Base-by-base conservation (phyloP, 768 basidiomycete species). In the Auriculariales sp. region DNA sequence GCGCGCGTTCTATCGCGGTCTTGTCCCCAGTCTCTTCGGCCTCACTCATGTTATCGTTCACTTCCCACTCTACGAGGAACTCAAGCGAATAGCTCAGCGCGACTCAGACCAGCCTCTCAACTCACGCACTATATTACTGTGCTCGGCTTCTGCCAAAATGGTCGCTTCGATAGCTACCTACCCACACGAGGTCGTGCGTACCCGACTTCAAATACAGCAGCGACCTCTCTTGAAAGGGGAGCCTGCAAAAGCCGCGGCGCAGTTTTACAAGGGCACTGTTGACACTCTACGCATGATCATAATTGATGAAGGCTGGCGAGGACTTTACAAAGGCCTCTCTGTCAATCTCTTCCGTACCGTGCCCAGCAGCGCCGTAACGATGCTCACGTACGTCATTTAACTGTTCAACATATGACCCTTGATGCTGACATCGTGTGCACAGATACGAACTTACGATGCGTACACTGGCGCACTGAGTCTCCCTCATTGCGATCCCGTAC, bases 181-280 rank as follows among this genome's bases (percentile, higher is more conserved):
- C 63, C 95, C 95, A 1, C 95, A 99, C 66, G 95, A 99, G 65
- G 95, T 99, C 36, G 74, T 99, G 30, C 85, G 95, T n/a, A 98
- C 95, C n/a, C 79, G 94, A 4, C 67, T 98, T 45, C 95, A 99
- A 65, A 93, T 94, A 3, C 78, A 82, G 57, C 72, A 77, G 51
- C 75, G 78, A 47, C 82, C 78, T 39, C 68, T 85, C 45, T 69
- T 73, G 36, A 73, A 56, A 22, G 39, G 22, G 22, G 4, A 19
- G 17, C 9, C 14, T 65, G 28, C 72, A 78, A 52, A 67, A 71
- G 4, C 67, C 70, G 51, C 24, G 27, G 28, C 30, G 30, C 3
- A 28, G 49, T 6, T 44, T 19, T 49, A 51, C 30, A 70, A 77
- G 48, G 86, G 88, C n/a, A 68, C 92, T 52, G 62, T 88, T 28